Evolutionary conservation across 352 stramenopile species (phyloP).

Genomic region (Phytophthora idaei): DNA sequence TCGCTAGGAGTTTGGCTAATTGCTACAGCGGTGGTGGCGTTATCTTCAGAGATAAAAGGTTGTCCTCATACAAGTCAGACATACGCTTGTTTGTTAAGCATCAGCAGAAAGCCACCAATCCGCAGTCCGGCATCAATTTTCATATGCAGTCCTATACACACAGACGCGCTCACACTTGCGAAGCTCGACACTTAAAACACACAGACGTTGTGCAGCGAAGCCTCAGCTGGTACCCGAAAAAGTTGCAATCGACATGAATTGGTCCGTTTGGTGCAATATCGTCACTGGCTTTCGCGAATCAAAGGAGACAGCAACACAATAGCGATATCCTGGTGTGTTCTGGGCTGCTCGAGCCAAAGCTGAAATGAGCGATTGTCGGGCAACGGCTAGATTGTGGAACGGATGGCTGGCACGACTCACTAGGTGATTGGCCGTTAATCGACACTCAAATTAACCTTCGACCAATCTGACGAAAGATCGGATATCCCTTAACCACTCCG

Average conservation of each 20-base stretch:
- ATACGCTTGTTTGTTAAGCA: conserved; percentile 88
- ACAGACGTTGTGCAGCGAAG: conserved; percentile 39
- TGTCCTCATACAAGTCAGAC: conserved; percentile 85
- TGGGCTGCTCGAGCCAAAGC: conserved; percentile 12
- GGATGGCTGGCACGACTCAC: conserved; percentile 13
- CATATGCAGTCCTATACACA: neutral
- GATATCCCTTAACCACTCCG: conserved; percentile 3
- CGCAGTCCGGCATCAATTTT: conserved; percentile 1
- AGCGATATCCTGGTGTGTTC: neutral
- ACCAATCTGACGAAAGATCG: conserved; percentile 4
- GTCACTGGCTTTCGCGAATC: conserved; percentile 62
- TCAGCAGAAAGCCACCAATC: conserved; percentile 42
- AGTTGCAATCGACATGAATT: conserved; percentile 92
- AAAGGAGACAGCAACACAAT: conserved; percentile 10
- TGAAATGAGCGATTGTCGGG: conserved; percentile 20
- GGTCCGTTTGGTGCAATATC: conserved; percentile 81
- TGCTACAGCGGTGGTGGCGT: conserved; percentile 6
- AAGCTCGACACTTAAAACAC: conserved; percentile 1
- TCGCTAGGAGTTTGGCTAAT: neutral
- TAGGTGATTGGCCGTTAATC: conserved; percentile 17
- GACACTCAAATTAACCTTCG: neutral
- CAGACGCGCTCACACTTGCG: neutral
- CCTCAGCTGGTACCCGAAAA: conserved; percentile 91
- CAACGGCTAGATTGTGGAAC: conserved; percentile 6
- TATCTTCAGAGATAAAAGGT: conserved; percentile 53